Base-by-base conservation (phyloP, 192 early-diverging fungal species). In the Umbelopsis sp. region DNA sequence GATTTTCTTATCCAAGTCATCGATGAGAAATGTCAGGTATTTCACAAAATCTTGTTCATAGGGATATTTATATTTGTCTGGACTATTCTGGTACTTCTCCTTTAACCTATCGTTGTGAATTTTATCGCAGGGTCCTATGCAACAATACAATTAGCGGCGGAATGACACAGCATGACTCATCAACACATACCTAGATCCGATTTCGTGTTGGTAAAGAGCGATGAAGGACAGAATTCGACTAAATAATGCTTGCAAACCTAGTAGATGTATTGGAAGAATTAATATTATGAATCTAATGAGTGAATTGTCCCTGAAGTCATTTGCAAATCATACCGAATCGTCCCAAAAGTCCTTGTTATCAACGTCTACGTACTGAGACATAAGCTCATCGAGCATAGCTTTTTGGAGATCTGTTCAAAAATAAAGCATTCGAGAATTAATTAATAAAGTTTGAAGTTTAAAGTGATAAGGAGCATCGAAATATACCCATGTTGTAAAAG, bases 141-240 rank as follows among this genome's bases (percentile, higher is more conserved):
- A 43, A 73, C 44, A 34, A 52, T 71, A 16, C 14, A 72, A 29
- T 20, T 1, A 72, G 43, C 22, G 14, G 14, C 22, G 0, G 38
- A 69, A 45, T 11, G n/a, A n/a, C 12, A 73, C 10, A 52, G 22
- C 20, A 66, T 49, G 16, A 49, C 47, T 49, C 47, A 49, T 7
- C 47, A 49, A n/a, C 41, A 16, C 25, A 76, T 83, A 80, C 90
- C 91, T 73, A 94, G 85, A 72, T 93, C 92, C 24, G 90, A 90
- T 79, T 95, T 95, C 5, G 94, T 95, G 78, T 95, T 95, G 68
- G 89, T 90, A 79, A 95, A 95, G n/a, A 92, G 81, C 62, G 88
- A 86, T 66, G 88, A 85, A 24, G 94, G 92, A 68, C 94, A 95
- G 68, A 93, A 93, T 49, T 88, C 88, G n/a, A 94, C 92, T 51